Conservation (phyloP, 345 rosid species). For the Triadica sebifera region DNA sequence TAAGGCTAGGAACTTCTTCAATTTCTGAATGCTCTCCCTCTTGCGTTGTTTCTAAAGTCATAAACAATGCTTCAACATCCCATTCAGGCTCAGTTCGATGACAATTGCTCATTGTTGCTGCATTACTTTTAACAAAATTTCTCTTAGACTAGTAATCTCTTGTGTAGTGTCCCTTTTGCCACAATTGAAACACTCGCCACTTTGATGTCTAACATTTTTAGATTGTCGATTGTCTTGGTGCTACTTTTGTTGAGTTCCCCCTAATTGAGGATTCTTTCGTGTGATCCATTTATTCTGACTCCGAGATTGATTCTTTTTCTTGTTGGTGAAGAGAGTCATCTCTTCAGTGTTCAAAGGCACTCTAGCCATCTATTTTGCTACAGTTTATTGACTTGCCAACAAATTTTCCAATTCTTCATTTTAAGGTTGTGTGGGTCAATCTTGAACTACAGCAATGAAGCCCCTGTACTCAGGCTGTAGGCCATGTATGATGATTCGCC, state of each 20-base stretch:
- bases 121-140: too few relatives aligned
- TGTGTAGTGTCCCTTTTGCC: too few relatives aligned
- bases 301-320: background rate
- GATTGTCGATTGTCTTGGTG: background rate
- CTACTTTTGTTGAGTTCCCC: background rate
- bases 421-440: background rate
- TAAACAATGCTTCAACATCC: too few relatives aligned
- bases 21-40: too few relatives aligned
- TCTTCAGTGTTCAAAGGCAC: background rate
- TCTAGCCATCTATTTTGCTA: background rate
- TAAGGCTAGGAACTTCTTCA: background rate
- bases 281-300: background rate
- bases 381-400: too few relatives aligned
- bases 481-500: too few relatives aligned
- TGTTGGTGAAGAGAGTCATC: too few relatives aligned
- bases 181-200: background rate
- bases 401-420: background rate
- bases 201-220: too few relatives aligned
- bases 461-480: background rate
- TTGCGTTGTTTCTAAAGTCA: too few relatives aligned
- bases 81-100: background rate
- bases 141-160: too few relatives aligned
- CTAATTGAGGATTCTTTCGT: background rate
- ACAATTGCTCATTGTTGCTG: too few relatives aligned
- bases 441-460: background rate